phyloP scores from a whole-genome alignment of 805 yeast species.

The Sugiyamaella qingdaonensis region DNA sequence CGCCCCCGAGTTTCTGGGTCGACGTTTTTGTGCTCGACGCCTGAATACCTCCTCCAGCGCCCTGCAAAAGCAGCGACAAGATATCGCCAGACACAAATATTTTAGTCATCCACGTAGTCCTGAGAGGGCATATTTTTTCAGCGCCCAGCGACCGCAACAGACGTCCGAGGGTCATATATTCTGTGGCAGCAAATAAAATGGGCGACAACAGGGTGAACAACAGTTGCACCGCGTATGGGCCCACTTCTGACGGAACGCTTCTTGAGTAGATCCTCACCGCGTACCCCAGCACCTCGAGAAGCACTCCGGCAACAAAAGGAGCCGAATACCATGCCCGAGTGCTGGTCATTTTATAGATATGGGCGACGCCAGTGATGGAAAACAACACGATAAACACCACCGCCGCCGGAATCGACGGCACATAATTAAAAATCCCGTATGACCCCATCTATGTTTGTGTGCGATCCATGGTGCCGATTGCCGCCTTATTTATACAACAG shows the following conservation, averaged over 20 bases:
- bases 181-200: conserved; percentile 77
- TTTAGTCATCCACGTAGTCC: conserved; percentile 56
- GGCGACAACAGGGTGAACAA: conserved; percentile 73
- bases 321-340: conserved; percentile 58
- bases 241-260: conserved; percentile 31
- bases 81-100: conserved; percentile 68
- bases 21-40: conserved; percentile 47
- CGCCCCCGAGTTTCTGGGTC: conserved; percentile 42
- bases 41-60: conserved; percentile 63
- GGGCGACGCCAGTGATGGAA: conserved; percentile 44
- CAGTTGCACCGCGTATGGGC: conserved; percentile 58
- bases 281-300: conserved; percentile 66
- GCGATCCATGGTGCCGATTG: too few species aligned
- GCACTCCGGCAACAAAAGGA: conserved; percentile 47
- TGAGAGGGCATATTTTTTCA: conserved; percentile 43
- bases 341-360: conserved; percentile 39
- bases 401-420: conserved; percentile 55
- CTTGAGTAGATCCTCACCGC: conserved; percentile 51
- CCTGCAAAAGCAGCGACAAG: conserved; percentile 61
- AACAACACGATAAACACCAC: conserved; percentile 50
- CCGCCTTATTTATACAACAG: too few species aligned
- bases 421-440: conserved; percentile 6
- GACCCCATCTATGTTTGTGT: neutral
- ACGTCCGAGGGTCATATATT: conserved; percentile 69
- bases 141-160: conserved; percentile 52